These are phyloP conservation scores for Kingdonia uniflora DNA, from an alignment of 164 flowering plant species.

Conservation along the genomic window DNA sequence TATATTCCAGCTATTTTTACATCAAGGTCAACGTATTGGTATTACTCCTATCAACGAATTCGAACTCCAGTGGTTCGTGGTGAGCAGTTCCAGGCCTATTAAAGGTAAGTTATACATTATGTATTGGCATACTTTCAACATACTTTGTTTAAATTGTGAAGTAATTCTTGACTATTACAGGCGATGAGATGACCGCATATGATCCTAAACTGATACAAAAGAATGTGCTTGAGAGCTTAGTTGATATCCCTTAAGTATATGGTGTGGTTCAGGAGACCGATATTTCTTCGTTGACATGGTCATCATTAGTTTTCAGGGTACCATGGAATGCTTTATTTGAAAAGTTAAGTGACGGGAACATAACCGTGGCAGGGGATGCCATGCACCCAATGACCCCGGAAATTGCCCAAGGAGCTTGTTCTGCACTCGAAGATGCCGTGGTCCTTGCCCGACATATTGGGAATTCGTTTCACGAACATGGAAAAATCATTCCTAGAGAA, in stretches of 20 bases:
- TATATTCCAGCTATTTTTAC: conserved; percentile 21
- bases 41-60: conserved; percentile 23
- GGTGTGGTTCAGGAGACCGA: conserved; percentile 17
- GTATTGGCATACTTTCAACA: too few relatives aligned
- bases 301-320: conserved; percentile 17
- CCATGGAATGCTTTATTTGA: conserved; percentile 5
- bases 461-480: too few relatives aligned
- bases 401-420: conserved; percentile 18
- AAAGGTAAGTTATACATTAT: conserved; percentile 7
- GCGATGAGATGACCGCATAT: neutral
- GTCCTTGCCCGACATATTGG: conserved; percentile 12
- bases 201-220: conserved; percentile 15
- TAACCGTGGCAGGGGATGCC: conserved; percentile 8
- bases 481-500: neutral
- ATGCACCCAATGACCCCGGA: conserved; percentile 24
- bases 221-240: conserved; percentile 8
- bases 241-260: conserved; percentile 12
- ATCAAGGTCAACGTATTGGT: conserved; percentile 22
- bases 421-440: conserved; percentile 18
- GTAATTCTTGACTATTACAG: too few relatives aligned
- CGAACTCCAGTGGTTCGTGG: conserved; percentile 31
- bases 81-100: conserved; percentile 1
- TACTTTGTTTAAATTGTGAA: too few relatives aligned
- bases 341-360: neutral
- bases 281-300: conserved; percentile 9